phyloP scores from a whole-genome alignment of 441 rosid genomes.

The Bruguiera hainesii region DNA sequence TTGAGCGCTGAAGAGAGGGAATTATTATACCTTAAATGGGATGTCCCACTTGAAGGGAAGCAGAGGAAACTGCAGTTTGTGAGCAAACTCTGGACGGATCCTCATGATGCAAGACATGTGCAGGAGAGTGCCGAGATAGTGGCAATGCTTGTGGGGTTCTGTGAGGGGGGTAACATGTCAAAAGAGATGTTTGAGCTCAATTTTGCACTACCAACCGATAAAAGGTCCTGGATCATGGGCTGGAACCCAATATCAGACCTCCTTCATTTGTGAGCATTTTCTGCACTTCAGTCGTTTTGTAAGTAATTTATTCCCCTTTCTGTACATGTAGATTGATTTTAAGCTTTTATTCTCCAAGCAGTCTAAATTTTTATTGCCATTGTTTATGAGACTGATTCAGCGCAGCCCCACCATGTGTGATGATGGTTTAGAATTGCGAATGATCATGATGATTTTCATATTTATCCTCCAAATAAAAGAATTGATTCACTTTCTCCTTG shows the following conservation, averaged over 20 bases:
- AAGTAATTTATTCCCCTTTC: slow-evolving; percentile 8
- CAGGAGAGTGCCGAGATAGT: slow-evolving; percentile 95
- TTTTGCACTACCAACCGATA: slow-evolving; percentile 76
- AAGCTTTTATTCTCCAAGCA: slow-evolving; percentile 32
- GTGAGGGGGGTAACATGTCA: slow-evolving; percentile 81
- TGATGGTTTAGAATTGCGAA: slow-evolving; percentile 13
- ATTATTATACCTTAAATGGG: slow-evolving; percentile 74
- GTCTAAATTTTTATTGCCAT: slow-evolving; percentile 9
- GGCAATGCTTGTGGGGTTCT: slow-evolving; percentile 89
- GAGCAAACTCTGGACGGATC: slow-evolving; percentile 94
- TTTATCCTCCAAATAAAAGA: too few relatives aligned
- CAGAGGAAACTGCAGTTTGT: slow-evolving; percentile 92
- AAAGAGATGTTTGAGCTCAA: slow-evolving; percentile 99
- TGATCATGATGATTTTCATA: too few relatives aligned
- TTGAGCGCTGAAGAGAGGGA: slow-evolving; percentile 79
- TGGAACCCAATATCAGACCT: slow-evolving; percentile 93
- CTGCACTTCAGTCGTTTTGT: background rate
- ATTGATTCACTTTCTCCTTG: too few relatives aligned
- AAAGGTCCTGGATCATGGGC: slow-evolving; percentile 83
- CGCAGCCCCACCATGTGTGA: slow-evolving; percentile 23
- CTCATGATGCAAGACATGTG: slow-evolving; percentile 73
- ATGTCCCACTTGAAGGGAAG: slow-evolving; percentile 89
- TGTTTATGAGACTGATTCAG: slow-evolving; percentile 13
- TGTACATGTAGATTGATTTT: slow-evolving; percentile 38
- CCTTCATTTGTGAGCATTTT: slow-evolving; percentile 51